Percentiles rank a stretch among this genome's conserved stretches.
Conservation (phyloP, 164 flowering plant genomes). For the Kingdonia uniflora region DNA sequence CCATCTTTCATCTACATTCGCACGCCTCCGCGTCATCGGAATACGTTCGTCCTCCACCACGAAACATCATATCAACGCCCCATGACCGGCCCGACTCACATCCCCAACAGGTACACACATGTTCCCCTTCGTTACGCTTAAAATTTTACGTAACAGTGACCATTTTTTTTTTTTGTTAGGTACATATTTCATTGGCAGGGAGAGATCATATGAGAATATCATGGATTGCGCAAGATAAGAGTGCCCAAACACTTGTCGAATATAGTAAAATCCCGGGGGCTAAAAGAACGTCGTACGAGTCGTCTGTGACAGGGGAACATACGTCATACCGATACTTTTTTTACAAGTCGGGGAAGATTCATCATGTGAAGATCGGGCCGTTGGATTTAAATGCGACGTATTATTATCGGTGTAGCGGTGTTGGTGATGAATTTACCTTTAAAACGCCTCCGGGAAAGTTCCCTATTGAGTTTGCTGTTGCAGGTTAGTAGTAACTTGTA, state of each 20-base stretch:
- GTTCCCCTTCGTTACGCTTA: no score
- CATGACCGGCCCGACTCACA: slow-evolving; percentile 28
- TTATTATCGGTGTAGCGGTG: slow-evolving; percentile 63
- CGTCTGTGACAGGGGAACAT: slow-evolving; percentile 36
- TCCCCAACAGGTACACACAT: slow-evolving; percentile 50
- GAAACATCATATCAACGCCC: slow-evolving; percentile 19
- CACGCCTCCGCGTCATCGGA: slow-evolving; percentile 14
- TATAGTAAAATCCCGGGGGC: slow-evolving; percentile 42
- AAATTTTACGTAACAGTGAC: no score
- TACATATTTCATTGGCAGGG: slow-evolving; percentile 63
- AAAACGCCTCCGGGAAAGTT: slow-evolving; percentile 61
- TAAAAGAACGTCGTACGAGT: no score
- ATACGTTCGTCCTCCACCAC: slow-evolving; percentile 30
- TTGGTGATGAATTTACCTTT: slow-evolving; percentile 50
- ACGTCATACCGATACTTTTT: slow-evolving; percentile 51
- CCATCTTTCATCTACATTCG: slow-evolving; percentile 5
- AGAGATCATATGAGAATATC: slow-evolving; percentile 47
- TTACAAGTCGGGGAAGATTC: slow-evolving; percentile 66
- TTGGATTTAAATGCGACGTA: slow-evolving; percentile 47
- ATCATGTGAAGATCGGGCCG: slow-evolving; percentile 69
- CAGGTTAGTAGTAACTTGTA: no score
- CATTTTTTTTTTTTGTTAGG: slow-evolving; percentile 21
- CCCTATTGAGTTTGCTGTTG: slow-evolving; percentile 58
- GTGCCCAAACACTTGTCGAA: slow-evolving; percentile 36
- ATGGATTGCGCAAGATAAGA: slow-evolving; percentile 46